These are phyloP conservation scores for Pseudogymnoascus sp. DNA, from an alignment of 2,329 filamentous ascomycete genomes.

Conservation along the genomic window DNA sequence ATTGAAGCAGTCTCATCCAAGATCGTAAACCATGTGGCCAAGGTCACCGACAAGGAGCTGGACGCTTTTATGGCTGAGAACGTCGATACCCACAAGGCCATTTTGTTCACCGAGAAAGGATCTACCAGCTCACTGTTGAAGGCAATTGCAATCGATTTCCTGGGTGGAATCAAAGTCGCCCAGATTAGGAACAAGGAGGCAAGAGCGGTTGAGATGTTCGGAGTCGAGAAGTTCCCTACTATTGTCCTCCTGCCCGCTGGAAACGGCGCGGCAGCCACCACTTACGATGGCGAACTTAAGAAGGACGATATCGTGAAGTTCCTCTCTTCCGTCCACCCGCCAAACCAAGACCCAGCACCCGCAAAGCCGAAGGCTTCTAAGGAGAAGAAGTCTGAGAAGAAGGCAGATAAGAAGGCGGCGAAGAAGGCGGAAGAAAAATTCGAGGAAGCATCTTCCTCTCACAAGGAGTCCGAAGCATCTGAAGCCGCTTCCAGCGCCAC, in stretches of 20 bases:
- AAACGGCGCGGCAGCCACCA: slow-evolving; percentile 55
- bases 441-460: slow-evolving; percentile 43
- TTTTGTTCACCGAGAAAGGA: slow-evolving; percentile 91
- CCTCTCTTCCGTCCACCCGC: slow-evolving; percentile 67
- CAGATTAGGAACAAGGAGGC: slow-evolving; percentile 76
- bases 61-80: slow-evolving; percentile 64
- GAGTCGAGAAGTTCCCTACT: slow-evolving; percentile 69
- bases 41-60: slow-evolving; percentile 70
- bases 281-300: slow-evolving; percentile 77
- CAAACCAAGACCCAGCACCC: slow-evolving; percentile 69
- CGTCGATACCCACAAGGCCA: slow-evolving; percentile 69
- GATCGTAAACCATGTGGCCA: slow-evolving; percentile 87
- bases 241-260: slow-evolving; percentile 72
- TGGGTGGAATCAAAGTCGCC: slow-evolving; percentile 69
- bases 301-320: slow-evolving; percentile 78
- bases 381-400: slow-evolving; percentile 36
- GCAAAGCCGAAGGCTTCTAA: slow-evolving; percentile 37
- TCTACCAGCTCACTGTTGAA: slow-evolving; percentile 75
- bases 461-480: slow-evolving; percentile 42
- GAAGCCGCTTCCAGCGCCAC: slow-evolving; percentile 41
- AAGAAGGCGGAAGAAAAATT: slow-evolving; percentile 41
- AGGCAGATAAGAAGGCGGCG: slow-evolving; percentile 27
- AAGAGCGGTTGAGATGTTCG: slow-evolving; percentile 64
- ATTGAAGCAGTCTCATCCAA: slow-evolving; percentile 76
- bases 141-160: slow-evolving; percentile 83